These are phyloP conservation scores for Solanum chiquidenum DNA, from an alignment of 257 asterid genomes.

Conservation along the genomic window DNA sequence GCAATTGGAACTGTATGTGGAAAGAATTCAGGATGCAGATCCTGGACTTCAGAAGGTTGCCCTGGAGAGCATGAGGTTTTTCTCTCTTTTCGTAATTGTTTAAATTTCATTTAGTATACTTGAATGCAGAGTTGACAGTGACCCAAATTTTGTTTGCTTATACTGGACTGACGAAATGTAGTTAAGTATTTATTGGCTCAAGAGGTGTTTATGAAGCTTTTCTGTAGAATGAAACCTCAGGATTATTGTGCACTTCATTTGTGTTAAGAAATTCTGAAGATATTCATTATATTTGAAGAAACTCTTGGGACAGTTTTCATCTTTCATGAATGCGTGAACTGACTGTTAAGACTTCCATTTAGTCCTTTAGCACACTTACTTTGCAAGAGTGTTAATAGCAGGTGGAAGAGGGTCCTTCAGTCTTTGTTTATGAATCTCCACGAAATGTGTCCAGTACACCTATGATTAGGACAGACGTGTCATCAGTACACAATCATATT, in stretches of 20 bases:
- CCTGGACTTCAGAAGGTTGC: constrained; percentile 82
- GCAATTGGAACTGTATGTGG: constrained; percentile 83
- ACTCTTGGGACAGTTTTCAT: background rate
- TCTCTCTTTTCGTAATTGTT: background rate
- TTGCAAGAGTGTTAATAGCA: background rate
- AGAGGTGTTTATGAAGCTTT: background rate
- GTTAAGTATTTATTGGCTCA: background rate
- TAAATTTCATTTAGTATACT: background rate
- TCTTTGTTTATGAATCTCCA: background rate
- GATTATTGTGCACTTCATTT: background rate
- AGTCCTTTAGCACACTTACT: background rate
- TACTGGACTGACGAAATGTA: background rate
- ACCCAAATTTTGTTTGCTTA: background rate
- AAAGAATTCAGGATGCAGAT: constrained; percentile 77
- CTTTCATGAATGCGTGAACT: background rate
- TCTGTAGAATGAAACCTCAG: background rate
- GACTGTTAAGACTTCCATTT: background rate
- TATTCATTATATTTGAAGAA: background rate
- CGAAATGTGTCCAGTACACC: background rate
- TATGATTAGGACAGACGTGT: background rate
- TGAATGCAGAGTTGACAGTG: background rate
- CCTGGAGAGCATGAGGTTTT: constrained; percentile 83
- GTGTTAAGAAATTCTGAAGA: background rate
- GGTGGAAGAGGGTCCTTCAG: background rate
- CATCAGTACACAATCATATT: background rate